These are phyloP conservation scores for Rugosomyces carneus DNA, from an alignment of 1,284 basidiomycete genomes.

Conservation along the genomic window DNA sequence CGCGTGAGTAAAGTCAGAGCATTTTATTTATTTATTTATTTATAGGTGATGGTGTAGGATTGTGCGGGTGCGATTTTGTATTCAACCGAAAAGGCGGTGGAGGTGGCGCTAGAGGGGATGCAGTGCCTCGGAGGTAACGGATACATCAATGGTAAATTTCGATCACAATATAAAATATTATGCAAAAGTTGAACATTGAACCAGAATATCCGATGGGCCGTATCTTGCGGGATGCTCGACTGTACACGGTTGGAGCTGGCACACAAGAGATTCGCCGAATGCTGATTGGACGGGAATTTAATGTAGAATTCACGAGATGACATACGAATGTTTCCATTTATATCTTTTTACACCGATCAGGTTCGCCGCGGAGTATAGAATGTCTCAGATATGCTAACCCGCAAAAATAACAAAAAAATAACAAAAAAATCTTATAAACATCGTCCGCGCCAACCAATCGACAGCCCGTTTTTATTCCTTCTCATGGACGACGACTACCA, in stretches of 20 bases:
- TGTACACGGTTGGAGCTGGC: conserved; percentile 89
- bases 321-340: conserved; percentile 14
- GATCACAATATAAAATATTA: no score
- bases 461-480: no score
- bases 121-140: conserved; percentile 91
- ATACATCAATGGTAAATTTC: conserved; percentile 79
- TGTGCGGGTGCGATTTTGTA: conserved; percentile 91
- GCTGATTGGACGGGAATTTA: conserved; percentile 88
- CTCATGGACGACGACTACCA: no score
- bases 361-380: conserved; percentile 15
- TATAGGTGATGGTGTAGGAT: conserved; percentile 48
- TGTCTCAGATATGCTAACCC: conserved; percentile 19
- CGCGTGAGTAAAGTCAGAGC: conserved; percentile 45
- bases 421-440: conserved; percentile 13
- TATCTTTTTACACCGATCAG: conserved; percentile 15
- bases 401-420: conserved; percentile 15
- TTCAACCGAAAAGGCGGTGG: conserved; percentile 84
- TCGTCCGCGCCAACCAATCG: not conserved
- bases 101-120: conserved; percentile 88
- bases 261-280: conserved; percentile 89
- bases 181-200: no score
- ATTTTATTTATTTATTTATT: not conserved
- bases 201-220: conserved; percentile 87
- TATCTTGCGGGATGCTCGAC: conserved; percentile 75
- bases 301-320: conserved; percentile 50